Conservation (phyloP, 768 basidiomycete species). For the Leccinum rimulosum region DNA sequence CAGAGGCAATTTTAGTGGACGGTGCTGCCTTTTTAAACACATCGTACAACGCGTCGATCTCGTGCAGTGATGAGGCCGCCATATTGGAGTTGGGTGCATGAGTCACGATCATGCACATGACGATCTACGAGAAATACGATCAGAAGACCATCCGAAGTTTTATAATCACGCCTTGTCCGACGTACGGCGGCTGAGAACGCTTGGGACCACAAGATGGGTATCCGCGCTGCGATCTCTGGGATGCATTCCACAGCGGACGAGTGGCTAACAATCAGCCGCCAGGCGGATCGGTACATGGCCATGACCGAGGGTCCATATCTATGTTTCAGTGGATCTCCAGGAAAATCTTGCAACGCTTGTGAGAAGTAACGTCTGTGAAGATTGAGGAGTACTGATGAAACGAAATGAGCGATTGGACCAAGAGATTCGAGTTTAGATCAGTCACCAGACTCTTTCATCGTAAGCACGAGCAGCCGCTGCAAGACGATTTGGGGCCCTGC, state of each 20-base stretch:
- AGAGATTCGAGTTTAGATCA: not conserved
- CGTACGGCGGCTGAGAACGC: constrained; percentile 63
- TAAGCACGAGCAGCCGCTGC: constrained; percentile 44
- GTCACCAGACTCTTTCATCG: constrained; percentile 50
- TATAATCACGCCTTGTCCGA: not conserved
- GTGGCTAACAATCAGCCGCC: constrained; percentile 56
- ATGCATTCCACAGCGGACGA: constrained; percentile 39
- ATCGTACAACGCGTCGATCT: constrained; percentile 43
- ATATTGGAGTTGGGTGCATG: constrained; percentile 48
- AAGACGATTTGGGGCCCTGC: constrained; percentile 27
- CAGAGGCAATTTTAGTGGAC: constrained; percentile 43
- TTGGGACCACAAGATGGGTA: constrained; percentile 63
- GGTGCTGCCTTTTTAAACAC: constrained; percentile 49
- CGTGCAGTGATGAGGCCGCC: constrained; percentile 44
- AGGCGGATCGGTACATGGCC: constrained; percentile 70
- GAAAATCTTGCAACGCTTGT: constrained; percentile 60
- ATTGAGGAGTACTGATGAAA: constrained; percentile 51
- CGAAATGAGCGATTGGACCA: not conserved
- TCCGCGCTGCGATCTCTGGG: constrained; percentile 43
- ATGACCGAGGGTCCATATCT: constrained; percentile 67
- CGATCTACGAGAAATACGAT: constrained; percentile 40
- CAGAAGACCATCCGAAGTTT: not conserved
- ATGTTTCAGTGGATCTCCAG: constrained; percentile 55
- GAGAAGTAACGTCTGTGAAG: constrained; percentile 69
- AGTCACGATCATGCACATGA: constrained; percentile 55